Evolutionary conservation across 2,329 filamentous ascomycete genomes (phyloP), one percentile per base, ranked within the genome.

Genomic region (Pseudogymnoascus sp.): DNA sequence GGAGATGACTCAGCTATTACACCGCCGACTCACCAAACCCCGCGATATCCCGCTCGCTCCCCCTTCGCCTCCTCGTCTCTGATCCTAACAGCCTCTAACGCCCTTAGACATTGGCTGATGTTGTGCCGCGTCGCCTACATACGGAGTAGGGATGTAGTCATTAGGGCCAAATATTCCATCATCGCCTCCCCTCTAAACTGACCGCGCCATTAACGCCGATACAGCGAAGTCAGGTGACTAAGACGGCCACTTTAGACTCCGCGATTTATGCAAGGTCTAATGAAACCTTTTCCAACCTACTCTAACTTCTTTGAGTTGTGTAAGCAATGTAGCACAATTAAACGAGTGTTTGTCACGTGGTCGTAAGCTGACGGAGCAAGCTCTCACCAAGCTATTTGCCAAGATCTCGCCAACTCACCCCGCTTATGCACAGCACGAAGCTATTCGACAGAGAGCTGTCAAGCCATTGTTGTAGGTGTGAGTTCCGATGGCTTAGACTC

Each of bases 1-100:
- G 25, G 25, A 31, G 25, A 56, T 56, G 46, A 56, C 46, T 56
- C 46, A 56, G 46, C 46, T 56, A 56, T 21, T 56, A 56, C 50
- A 21, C 28, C 50, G 18, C 18, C 31, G 31, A 34, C 31, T 34
- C 31, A 12, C 28, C 7, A 5, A 56, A 56, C 50, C 50, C 50
- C 50, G 50, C 50, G 28, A 56, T 34, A 31, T 34, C 50, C 50
- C 50, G 50, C 46, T 28, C 21, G 2, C 21, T n/a, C 25, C n/a
- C 12, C 23, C 16, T 23, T 56, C 46, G 10, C n/a, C 46, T 28
- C 25, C 46, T 53, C 21, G 42, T 12, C 18, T 44, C 12, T 44
- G 14, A 50, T 16, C 8, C 42, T n/a, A 46, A 14, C 8, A 7
- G 25, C 25, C 25, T 34, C n/a, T 18, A 56, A 56, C 25, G 25